These are phyloP conservation scores for Xylaria palmicola DNA, from an alignment of 495 filamentous ascomycete genomes.

Conservation along the genomic window DNA sequence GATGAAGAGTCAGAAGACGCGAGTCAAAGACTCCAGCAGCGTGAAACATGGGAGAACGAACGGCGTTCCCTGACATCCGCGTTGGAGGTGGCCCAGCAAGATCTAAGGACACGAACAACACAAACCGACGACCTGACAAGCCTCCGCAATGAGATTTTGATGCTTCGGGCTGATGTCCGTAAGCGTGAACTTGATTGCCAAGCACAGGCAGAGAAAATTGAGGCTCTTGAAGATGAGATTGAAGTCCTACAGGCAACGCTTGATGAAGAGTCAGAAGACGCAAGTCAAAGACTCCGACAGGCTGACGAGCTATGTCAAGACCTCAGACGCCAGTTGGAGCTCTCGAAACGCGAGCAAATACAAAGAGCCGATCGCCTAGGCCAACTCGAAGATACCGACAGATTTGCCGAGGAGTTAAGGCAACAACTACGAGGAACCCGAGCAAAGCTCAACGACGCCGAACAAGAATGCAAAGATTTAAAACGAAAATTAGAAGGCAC, in stretches of 20 bases:
- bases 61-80: too few relatives aligned
- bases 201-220: slow-evolving; percentile 62
- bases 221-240: slow-evolving; percentile 76
- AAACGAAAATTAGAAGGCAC: slow-evolving; percentile 42
- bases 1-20: slow-evolving; percentile 72
- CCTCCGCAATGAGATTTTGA: slow-evolving; percentile 46
- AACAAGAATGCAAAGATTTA: slow-evolving; percentile 42
- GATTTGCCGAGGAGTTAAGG: slow-evolving; percentile 64
- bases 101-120: too few relatives aligned
- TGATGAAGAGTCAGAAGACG: slow-evolving; percentile 71
- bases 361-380: slow-evolving; percentile 51
- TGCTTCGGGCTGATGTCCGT: slow-evolving; percentile 65
- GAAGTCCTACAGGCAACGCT: slow-evolving; percentile 70
- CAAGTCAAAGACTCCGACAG: slow-evolving; percentile 52
- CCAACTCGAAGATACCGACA: slow-evolving; percentile 75
- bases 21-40: slow-evolving; percentile 57
- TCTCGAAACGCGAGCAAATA: slow-evolving; percentile 36
- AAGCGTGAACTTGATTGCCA: slow-evolving; percentile 63
- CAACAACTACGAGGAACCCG: slow-evolving; percentile 48
- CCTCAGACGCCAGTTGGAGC: slow-evolving; percentile 51
- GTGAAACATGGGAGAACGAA: too few relatives aligned
- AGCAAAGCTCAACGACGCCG: slow-evolving; percentile 39
- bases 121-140: slow-evolving; percentile 62
- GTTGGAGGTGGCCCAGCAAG: background rate
- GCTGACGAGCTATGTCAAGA: slow-evolving; percentile 49